A percentile compares a stretch with the other conserved stretches of the same genome.
Conservation (phyloP, 345 rosid species). For the Physaria fendleri region DNA sequence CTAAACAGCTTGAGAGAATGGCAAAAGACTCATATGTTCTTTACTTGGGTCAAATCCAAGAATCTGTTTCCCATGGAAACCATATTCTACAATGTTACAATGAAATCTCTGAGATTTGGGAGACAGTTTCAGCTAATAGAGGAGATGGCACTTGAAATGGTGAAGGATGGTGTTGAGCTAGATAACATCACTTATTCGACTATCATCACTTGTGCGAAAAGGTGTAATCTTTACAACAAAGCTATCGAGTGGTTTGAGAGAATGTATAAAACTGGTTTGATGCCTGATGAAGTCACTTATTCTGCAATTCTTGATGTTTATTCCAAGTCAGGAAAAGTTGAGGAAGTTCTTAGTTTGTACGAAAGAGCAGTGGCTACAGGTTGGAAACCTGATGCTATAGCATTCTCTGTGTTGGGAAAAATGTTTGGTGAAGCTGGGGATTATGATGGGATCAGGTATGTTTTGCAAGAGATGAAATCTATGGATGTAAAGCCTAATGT, state of each 20-base stretch:
- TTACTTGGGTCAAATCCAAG: conserved; percentile 63
- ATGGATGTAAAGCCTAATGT: conserved; percentile 74
- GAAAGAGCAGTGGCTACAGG: conserved; percentile 92
- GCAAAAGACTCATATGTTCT: conserved; percentile 64
- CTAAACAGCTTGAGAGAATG: conserved; percentile 64
- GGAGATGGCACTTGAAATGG: conserved; percentile 79
- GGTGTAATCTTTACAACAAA: conserved; percentile 59
- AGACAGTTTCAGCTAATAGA: conserved; percentile 79
- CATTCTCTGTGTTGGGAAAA: conserved; percentile 76
- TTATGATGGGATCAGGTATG: conserved; percentile 89
- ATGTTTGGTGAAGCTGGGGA: conserved; percentile 94
- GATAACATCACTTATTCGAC: conserved; percentile 95
- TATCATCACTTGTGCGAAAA: conserved; percentile 80
- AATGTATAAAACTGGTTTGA: conserved; percentile 83
- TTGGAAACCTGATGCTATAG: conserved; percentile 76
- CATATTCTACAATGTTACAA: conserved; percentile 65
- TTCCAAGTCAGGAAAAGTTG: conserved; percentile 71
- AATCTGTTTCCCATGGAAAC: conserved; percentile 75
- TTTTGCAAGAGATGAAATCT: conserved; percentile 75
- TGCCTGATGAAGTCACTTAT: conserved; percentile 95
- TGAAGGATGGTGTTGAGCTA: conserved; percentile 58
- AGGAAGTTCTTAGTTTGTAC: conserved; percentile 79
- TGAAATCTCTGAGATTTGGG: conserved; percentile 85
- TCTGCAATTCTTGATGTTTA: conserved; percentile 80
- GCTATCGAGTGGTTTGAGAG: conserved; percentile 94